A percentile compares a stretch with the other conserved stretches of the same genome.
Evolutionary conservation across 2,329 filamentous ascomycete species (phyloP).

Genomic region (Seiridium cupressi): DNA sequence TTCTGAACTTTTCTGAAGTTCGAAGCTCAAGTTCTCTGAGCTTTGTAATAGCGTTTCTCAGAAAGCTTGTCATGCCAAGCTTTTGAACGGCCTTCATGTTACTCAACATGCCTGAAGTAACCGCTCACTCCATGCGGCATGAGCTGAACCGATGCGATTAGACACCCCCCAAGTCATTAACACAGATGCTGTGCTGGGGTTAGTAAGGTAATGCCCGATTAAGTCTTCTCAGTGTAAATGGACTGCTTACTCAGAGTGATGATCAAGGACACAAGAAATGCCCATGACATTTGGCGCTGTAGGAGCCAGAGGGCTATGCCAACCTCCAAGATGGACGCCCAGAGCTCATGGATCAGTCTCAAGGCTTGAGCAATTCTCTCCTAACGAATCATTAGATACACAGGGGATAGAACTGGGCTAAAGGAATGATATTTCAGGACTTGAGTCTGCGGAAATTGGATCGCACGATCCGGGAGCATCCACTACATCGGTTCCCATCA

Average conservation of each 20-base stretch:
- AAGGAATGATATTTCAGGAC: background rate
- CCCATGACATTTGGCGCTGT: slow-evolving; percentile 21
- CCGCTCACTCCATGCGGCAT: background rate
- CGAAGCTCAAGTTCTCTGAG: background rate
- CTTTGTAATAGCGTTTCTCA: background rate
- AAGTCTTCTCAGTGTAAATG: background rate
- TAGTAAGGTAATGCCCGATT: background rate
- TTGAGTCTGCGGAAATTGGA: background rate
- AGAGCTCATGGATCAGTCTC: background rate
- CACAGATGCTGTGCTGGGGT: background rate
- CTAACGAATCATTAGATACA: background rate
- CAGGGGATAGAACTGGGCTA: background rate
- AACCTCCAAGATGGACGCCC: background rate
- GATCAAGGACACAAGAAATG: slow-evolving; percentile 4
- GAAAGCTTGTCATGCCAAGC: background rate
- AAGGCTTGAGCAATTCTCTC: background rate
- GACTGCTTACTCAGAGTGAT: background rate
- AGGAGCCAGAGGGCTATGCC: slow-evolving; percentile 15
- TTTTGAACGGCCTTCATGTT: slow-evolving; percentile 26
- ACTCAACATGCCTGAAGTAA: background rate
- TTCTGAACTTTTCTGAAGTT: background rate
- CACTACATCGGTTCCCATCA: slow-evolving; percentile 4
- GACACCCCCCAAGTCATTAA: background rate
- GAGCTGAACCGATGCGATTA: background rate
- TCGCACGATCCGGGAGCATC: background rate